phyloP scores from a whole-genome alignment of 2,329 filamentous ascomycete genomes.

The Fusarium luffae region DNA sequence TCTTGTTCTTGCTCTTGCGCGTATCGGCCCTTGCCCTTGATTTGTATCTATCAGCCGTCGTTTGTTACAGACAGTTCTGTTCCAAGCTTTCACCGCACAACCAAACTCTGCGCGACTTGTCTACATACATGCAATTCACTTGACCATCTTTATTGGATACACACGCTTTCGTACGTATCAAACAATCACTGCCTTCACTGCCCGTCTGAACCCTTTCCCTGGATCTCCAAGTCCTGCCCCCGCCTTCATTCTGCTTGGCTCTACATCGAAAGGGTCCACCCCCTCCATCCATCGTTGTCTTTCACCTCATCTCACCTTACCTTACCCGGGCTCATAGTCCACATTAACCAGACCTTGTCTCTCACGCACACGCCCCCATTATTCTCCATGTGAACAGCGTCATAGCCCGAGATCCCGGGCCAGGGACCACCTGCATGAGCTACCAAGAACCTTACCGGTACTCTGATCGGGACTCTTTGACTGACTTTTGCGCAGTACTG shows the following conservation, averaged over 20 bases:
- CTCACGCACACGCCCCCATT: conserved; percentile 42
- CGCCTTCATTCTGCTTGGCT: conserved; percentile 18
- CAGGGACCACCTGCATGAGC: conserved; percentile 50
- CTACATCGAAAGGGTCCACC: conserved; percentile 36
- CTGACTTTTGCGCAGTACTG: conserved; percentile 68
- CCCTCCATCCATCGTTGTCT: conserved; percentile 28
- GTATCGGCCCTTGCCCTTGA: conserved; percentile 33
- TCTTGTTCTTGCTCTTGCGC: conserved; percentile 18
- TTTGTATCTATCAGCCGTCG: conserved; percentile 31
- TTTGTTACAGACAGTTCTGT: conserved; percentile 17
- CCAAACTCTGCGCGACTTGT: conserved; percentile 36
- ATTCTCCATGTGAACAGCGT: conserved; percentile 47
- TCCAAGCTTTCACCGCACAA: conserved; percentile 21
- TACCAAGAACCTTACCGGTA: conserved; percentile 46
- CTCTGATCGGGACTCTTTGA: conserved; percentile 49
- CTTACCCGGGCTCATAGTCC: conserved; percentile 21
- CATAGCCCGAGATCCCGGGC: conserved; percentile 58
- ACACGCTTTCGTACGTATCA: conserved; percentile 32
- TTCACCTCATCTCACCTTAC: conserved; percentile 30
- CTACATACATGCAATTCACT: conserved; percentile 23
- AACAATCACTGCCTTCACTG: neutral
- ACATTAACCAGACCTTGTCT: conserved; percentile 39
- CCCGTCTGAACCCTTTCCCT: neutral
- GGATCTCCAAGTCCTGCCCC: conserved; percentile 32
- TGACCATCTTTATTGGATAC: conserved; percentile 24